A percentile compares a stretch with the other conserved stretches of the same genome.
Evolutionary conservation across 1,284 basidiomycete species (phyloP).

Genomic region (Puccinia novopanici): DNA sequence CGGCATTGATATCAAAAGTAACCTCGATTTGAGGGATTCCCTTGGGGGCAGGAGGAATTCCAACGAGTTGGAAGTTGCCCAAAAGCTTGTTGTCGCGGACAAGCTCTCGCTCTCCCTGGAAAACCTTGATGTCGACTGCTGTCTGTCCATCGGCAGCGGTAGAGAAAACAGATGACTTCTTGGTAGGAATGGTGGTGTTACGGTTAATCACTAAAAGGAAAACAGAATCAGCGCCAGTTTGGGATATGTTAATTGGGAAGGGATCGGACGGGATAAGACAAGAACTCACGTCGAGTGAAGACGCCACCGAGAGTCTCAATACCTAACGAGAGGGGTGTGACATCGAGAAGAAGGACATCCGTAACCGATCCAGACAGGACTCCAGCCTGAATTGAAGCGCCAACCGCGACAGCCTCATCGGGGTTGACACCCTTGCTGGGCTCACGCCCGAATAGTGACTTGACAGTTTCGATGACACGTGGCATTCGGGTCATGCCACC

Average conservation of each 20-base stretch:
- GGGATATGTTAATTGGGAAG: too few species aligned
- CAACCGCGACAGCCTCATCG: conserved; percentile 90
- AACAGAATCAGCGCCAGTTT: conserved; percentile 48
- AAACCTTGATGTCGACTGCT: conserved; percentile 81
- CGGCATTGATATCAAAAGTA: conserved; percentile 97
- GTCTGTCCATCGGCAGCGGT: conserved; percentile 82
- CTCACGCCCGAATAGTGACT: conserved; percentile 86
- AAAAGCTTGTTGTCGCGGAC: conserved; percentile 98
- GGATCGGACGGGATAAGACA: too few species aligned
- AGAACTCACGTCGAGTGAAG: conserved; percentile 70
- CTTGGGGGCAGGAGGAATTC: conserved; percentile 95
- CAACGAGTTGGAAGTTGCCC: conserved; percentile 97
- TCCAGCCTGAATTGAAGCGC: conserved; percentile 90
- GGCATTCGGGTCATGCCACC: conserved; percentile 99
- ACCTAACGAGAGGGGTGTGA: conserved; percentile 90
- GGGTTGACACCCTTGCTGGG: conserved; percentile 98
- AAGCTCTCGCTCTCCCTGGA: conserved; percentile 95
- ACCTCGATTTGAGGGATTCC: conserved; percentile 98
- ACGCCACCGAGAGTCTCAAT: conserved; percentile 93
- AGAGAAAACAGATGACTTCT: conserved; percentile 98
- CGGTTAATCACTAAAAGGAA: conserved; percentile 65
- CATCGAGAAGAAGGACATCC: conserved; percentile 92
- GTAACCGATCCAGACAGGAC: conserved; percentile 94
- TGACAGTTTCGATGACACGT: conserved; percentile 88
- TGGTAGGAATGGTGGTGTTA: conserved; percentile 98